These are phyloP conservation scores for Torrubiella hemipterigena DNA, from an alignment of 2,329 filamentous ascomycete genomes.

Conservation along the genomic window DNA sequence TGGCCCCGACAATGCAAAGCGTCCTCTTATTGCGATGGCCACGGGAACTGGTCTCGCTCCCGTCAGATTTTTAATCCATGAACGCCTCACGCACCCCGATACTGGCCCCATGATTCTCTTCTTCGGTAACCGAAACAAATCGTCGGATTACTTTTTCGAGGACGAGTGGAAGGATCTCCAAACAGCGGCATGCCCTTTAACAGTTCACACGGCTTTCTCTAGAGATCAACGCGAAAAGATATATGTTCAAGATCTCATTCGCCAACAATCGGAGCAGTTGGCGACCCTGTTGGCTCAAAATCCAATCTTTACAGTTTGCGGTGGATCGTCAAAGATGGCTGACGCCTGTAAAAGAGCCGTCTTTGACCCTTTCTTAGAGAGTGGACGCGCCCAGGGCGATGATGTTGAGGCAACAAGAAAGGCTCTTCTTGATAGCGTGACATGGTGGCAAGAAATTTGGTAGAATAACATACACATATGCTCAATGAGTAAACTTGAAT, in stretches of 20 bases:
- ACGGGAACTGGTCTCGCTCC: slow-evolving; percentile 84
- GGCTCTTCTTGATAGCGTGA: slow-evolving; percentile 20
- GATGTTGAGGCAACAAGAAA: slow-evolving; percentile 25
- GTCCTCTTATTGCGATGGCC: slow-evolving; percentile 64
- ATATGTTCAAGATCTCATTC: slow-evolving; percentile 44
- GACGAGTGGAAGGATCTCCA: slow-evolving; percentile 52
- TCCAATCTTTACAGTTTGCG: slow-evolving; percentile 41
- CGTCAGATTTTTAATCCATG: slow-evolving; percentile 67
- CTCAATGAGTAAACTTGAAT: too few species aligned
- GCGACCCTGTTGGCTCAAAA: slow-evolving; percentile 20
- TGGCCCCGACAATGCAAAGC: slow-evolving; percentile 20
- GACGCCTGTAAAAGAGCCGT: slow-evolving; percentile 40
- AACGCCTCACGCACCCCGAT: slow-evolving; percentile 36
- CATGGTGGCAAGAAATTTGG: slow-evolving; percentile 51
- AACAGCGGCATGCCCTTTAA: slow-evolving; percentile 11
- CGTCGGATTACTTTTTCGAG: slow-evolving; percentile 70
- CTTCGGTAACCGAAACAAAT: slow-evolving; percentile 69
- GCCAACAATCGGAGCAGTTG: slow-evolving; percentile 23
- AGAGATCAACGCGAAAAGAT: slow-evolving; percentile 35
- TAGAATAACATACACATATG: slow-evolving; percentile 12
- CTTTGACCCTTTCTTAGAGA: slow-evolving; percentile 34
- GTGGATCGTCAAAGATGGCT: slow-evolving; percentile 47
- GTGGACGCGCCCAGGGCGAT: slow-evolving; percentile 18
- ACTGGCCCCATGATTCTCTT: slow-evolving; percentile 48
- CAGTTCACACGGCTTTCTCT: slow-evolving; percentile 34